Conservation (phyloP, 2,329 filamentous ascomycete species). For the Verticillium longisporum region DNA sequence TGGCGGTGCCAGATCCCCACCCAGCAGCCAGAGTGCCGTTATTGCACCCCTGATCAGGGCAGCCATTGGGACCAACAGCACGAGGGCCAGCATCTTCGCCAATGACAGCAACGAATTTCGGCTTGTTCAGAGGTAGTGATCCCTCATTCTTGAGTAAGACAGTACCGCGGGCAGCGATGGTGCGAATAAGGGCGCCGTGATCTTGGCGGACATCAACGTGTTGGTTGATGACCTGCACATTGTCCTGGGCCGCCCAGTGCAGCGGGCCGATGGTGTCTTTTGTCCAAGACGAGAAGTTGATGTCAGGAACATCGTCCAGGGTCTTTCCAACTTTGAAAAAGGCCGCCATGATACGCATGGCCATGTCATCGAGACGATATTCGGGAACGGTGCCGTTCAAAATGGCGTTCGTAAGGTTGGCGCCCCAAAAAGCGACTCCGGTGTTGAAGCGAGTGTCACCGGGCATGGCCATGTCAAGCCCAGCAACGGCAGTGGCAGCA, state of each 20-base stretch:
- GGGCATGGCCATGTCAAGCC: slow-evolving; percentile 84
- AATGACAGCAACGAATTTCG: slow-evolving; percentile 69
- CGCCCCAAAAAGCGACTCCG: slow-evolving; percentile 71
- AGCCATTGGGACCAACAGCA: slow-evolving; percentile 70
- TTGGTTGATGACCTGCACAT: slow-evolving; percentile 64
- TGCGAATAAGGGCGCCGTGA: slow-evolving; percentile 66
- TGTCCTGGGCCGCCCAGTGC: slow-evolving; percentile 56
- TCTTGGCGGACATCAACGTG: slow-evolving; percentile 78
- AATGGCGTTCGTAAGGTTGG: slow-evolving; percentile 80
- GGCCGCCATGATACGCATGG: slow-evolving; percentile 69
- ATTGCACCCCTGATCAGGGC: slow-evolving; percentile 58
- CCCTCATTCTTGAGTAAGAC: slow-evolving; percentile 85
- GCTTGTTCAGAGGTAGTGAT: slow-evolving; percentile 69
- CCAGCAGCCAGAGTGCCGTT: slow-evolving; percentile 63
- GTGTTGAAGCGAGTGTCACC: slow-evolving; percentile 74
- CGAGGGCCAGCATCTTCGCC: slow-evolving; percentile 80
- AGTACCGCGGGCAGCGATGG: slow-evolving; percentile 71
- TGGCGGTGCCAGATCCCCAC: slow-evolving; percentile 70
- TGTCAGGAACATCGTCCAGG: slow-evolving; percentile 37
- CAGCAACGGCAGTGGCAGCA: slow-evolving; percentile 59
- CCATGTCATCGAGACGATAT: slow-evolving; percentile 89
- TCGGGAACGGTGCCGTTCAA: slow-evolving; percentile 84
- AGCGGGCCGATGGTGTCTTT: slow-evolving; percentile 64
- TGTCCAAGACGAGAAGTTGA: slow-evolving; percentile 90
- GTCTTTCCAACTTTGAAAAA: slow-evolving; percentile 60